Conservation (phyloP, 176 grass and related monocot species). For the Melocanna baccifera region DNA sequence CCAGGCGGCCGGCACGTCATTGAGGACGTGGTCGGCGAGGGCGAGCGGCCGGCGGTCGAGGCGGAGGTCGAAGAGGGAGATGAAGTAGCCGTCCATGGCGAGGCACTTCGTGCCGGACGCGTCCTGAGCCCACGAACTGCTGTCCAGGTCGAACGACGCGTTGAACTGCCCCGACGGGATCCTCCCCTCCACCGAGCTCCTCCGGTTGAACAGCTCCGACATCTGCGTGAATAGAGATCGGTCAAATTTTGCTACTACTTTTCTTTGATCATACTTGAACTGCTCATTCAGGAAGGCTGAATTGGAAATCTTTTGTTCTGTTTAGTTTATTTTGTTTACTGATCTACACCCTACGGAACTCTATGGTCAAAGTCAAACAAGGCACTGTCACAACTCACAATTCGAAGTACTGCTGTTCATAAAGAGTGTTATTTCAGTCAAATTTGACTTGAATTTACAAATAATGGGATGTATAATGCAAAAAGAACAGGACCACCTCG, state of each 20-base stretch:
- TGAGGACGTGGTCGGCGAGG: slow-evolving; percentile 49
- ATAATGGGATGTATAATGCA: not conserved
- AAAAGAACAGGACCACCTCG: not conserved
- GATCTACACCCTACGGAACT: not conserved
- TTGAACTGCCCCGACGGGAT: slow-evolving; percentile 93
- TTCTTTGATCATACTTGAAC: not conserved
- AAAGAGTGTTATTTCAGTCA: not conserved
- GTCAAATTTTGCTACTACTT: not conserved
- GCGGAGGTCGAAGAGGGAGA: slow-evolving; percentile 82
- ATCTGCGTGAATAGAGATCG: slow-evolving; percentile 52
- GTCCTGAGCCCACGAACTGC: slow-evolving; percentile 73
- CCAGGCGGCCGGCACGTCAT: slow-evolving; percentile 58
- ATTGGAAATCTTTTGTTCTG: not conserved
- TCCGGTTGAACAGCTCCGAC: slow-evolving; percentile 90
- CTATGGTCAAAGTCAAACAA: slow-evolving; percentile 35
- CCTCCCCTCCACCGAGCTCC: slow-evolving; percentile 62
- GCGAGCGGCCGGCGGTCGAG: slow-evolving; percentile 48
- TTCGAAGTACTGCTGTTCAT: slow-evolving; percentile 8
- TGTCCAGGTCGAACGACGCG: slow-evolving; percentile 62
- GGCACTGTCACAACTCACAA: not conserved
- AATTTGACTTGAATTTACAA: slow-evolving; percentile 10
- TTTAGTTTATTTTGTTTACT: not conserved
- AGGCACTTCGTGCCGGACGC: slow-evolving; percentile 62
- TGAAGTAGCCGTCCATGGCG: slow-evolving; percentile 91
- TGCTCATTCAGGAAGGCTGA: not conserved